These are phyloP conservation scores for Bacterosira constricta DNA, from an alignment of 108 stramenopile genomes.

Conservation along the genomic window DNA sequence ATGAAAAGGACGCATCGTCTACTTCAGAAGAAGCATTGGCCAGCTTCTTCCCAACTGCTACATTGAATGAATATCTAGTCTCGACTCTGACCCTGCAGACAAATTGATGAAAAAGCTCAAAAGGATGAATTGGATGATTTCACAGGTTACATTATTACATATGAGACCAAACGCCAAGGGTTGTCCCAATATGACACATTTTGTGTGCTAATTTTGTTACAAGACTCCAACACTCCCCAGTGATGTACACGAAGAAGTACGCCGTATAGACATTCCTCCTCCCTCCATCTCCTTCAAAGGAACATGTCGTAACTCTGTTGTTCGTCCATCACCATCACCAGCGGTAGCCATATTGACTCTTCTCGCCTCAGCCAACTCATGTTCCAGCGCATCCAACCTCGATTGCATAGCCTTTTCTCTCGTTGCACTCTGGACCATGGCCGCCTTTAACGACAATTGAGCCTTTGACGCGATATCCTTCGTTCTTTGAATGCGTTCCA, in stretches of 20 bases:
- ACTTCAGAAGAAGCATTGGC: conserved; percentile 78
- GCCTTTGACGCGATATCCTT: conserved; percentile 22
- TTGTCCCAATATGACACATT: no score
- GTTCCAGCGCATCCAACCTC: conserved; percentile 63
- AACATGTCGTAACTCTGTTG: no score
- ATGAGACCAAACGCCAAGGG: no score
- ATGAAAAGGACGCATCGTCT: conserved; percentile 54
- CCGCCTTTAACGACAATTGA: conserved; percentile 16
- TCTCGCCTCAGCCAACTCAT: conserved; percentile 44
- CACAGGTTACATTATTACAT: no score
- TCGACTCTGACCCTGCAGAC: conserved; percentile 60
- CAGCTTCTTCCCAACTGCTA: conserved; percentile 84
- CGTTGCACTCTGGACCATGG: conserved; percentile 33
- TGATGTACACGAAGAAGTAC: background rate
- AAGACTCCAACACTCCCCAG: background rate
- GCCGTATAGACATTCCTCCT: background rate
- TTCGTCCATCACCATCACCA: background rate
- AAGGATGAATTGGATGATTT: background rate
- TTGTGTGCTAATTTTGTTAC: no score
- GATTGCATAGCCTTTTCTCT: conserved; percentile 56
- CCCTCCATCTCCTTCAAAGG: no score
- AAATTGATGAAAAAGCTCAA: conserved; percentile 73
- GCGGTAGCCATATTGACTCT: background rate
- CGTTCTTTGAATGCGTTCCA: conserved; percentile 12
- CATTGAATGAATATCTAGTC: conserved; percentile 60